Evolutionary conservation across 2,329 filamentous ascomycete species (phyloP).

Genomic region (Ascochyta fabae): DNA sequence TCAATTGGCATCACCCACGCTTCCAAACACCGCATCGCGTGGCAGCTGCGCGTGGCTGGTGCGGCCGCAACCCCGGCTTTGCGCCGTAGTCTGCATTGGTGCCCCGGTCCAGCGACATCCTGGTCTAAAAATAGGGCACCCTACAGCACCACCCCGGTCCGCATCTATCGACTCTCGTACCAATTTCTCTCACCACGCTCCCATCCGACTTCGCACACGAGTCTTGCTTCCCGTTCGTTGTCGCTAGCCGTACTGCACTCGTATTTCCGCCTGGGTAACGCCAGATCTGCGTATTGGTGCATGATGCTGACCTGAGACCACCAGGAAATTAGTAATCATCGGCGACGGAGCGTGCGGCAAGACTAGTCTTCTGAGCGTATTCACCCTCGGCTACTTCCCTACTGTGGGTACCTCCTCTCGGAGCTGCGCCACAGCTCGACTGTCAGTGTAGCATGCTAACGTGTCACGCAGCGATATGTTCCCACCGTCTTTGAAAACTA

Average conservation of each 20-base stretch:
- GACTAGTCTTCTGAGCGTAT: conserved; percentile 95
- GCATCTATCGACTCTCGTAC: conserved; percentile 42
- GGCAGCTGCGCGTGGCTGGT: background rate
- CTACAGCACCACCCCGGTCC: conserved; percentile 42
- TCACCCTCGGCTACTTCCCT: conserved; percentile 96
- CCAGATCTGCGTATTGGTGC: conserved; percentile 13
- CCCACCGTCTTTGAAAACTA: conserved; percentile 99
- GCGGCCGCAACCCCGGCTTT: conserved; percentile 27
- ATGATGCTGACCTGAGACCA: conserved; percentile 34
- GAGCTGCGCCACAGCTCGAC: conserved; percentile 22
- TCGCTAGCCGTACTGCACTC: conserved; percentile 19
- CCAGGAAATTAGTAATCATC: conserved; percentile 94
- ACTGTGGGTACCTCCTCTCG: conserved; percentile 69
- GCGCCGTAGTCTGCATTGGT: conserved; percentile 49
- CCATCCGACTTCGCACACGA: conserved; percentile 13
- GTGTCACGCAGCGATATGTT: conserved; percentile 43
- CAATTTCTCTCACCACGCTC: conserved; percentile 25
- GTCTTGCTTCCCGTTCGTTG: conserved; percentile 14
- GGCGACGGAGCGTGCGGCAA: conserved; percentile 98
- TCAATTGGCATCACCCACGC: background rate
- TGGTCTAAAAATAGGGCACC: conserved; percentile 46
- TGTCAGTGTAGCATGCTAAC: conserved; percentile 33
- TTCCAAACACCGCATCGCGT: background rate
- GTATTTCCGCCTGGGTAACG: conserved; percentile 18
- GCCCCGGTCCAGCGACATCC: conserved; percentile 44